Evolutionary conservation across 108 stramenopile genomes (phyloP).

Genomic region (Cyclostephanos invisitatus): DNA sequence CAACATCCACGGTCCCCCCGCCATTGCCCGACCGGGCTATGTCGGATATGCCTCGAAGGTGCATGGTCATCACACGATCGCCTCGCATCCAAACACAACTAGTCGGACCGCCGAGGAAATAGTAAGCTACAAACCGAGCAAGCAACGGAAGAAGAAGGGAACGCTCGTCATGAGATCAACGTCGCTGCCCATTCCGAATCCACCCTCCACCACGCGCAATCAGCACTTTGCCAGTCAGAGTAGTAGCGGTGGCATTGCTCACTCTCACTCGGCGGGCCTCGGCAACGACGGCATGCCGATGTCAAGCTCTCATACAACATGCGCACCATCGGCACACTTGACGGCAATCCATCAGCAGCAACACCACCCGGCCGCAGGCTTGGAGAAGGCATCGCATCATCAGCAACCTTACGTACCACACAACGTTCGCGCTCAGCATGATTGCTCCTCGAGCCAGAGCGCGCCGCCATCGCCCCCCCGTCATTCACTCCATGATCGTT

Average conservation of each 20-base stretch:
- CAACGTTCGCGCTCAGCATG: not conserved
- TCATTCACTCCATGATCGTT: not conserved
- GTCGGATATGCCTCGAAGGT: conserved; percentile 1
- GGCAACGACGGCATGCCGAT: not conserved
- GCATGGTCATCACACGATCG: not conserved
- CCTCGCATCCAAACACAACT: not conserved
- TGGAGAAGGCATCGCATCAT: not conserved
- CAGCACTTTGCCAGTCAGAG: not conserved
- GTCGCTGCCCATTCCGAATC: not conserved
- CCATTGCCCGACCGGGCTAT: not conserved
- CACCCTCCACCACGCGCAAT: not conserved
- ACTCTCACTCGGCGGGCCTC: too few relatives aligned
- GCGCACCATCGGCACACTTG: not conserved
- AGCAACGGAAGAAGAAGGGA: conserved; percentile 28
- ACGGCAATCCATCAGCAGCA: not conserved
- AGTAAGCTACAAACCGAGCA: not conserved
- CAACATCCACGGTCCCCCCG: not conserved
- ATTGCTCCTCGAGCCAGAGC: not conserved
- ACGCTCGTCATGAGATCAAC: conserved; percentile 15
- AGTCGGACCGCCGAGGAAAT: not conserved
- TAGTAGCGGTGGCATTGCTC: not conserved
- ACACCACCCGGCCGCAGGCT: not conserved
- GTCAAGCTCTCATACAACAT: not conserved
- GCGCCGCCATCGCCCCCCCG: not conserved
- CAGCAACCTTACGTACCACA: not conserved